Percentiles rank a stretch among this genome's conserved stretches.
Conservation (phyloP, 371 early-diverging fungal species). For the Paraphysoderma sedebokerense region DNA sequence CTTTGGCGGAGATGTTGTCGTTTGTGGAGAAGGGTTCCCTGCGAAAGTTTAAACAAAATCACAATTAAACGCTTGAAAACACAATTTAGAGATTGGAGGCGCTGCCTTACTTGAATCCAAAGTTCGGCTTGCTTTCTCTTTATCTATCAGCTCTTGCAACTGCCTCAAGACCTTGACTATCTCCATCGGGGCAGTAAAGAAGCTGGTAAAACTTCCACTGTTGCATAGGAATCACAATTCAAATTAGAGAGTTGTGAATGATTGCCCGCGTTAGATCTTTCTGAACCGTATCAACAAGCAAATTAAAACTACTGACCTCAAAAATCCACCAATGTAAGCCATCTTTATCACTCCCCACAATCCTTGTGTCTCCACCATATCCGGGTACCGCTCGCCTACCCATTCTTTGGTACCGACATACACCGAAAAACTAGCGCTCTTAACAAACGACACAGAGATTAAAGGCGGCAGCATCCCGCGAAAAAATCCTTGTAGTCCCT, state of each 20-base stretch:
- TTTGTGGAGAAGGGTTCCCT: not conserved
- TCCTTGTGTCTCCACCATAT: not conserved
- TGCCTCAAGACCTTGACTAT: slow-evolving; percentile 64
- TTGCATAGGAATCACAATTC: too few species aligned
- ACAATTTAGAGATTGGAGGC: too few species aligned
- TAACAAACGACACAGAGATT: slow-evolving; percentile 51
- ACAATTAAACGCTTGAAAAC: too few species aligned
- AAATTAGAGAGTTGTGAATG: too few species aligned
- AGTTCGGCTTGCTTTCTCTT: slow-evolving; percentile 11
- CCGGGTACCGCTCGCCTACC: slow-evolving; percentile 2
- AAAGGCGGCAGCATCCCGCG: slow-evolving; percentile 58
- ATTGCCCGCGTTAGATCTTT: too few species aligned
- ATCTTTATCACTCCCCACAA: not conserved
- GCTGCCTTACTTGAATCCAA: too few species aligned
- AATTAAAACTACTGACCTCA: too few species aligned
- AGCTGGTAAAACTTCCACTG: slow-evolving; percentile 44
- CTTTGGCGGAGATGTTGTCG: not conserved
- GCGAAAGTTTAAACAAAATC: too few species aligned
- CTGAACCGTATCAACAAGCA: too few species aligned
- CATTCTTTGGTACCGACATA: slow-evolving; percentile 37
- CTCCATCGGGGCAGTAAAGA: slow-evolving; percentile 55
- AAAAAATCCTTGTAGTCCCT: slow-evolving; percentile 54
- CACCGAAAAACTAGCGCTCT: slow-evolving; percentile 51
- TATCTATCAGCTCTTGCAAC: slow-evolving; percentile 37
- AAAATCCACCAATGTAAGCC: not conserved